A percentile compares a stretch with the other conserved stretches of the same genome.
Conservation (phyloP, 2,329 filamentous ascomycete species). For the Pseudogymnoascus sp. region DNA sequence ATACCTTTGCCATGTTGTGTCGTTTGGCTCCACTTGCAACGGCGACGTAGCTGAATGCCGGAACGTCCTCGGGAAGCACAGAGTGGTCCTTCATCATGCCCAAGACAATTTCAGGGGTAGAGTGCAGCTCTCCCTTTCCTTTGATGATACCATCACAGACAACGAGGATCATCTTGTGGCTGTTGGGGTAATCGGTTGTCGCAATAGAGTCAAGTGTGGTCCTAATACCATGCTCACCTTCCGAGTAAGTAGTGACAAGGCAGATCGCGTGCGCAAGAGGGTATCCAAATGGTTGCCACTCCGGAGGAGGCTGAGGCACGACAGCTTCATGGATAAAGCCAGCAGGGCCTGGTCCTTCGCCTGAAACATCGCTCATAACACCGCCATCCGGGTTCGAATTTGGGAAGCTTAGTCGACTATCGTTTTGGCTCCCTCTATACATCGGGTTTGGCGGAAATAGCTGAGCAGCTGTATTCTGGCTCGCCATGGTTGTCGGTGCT, state of each 20-base stretch:
- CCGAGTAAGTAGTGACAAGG: slow-evolving; percentile 92
- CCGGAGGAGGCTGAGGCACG: slow-evolving; percentile 88
- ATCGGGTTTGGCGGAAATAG: slow-evolving; percentile 63
- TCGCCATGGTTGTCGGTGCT: slow-evolving; percentile 87
- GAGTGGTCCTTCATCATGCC: slow-evolving; percentile 93
- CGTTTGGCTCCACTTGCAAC: slow-evolving; percentile 92
- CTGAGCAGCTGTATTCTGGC: slow-evolving; percentile 64
- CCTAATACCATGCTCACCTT: slow-evolving; percentile 84
- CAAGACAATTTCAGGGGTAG: slow-evolving; percentile 84
- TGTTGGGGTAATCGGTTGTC: slow-evolving; percentile 97
- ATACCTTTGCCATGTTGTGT: slow-evolving; percentile 99
- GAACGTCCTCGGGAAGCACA: slow-evolving; percentile 69
- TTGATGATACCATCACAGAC: slow-evolving; percentile 98
- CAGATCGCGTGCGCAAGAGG: slow-evolving; percentile 91
- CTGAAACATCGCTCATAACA: slow-evolving; percentile 44
- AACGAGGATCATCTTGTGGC: slow-evolving; percentile 92
- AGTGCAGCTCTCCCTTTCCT: slow-evolving; percentile 76
- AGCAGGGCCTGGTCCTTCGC: slow-evolving; percentile 70
- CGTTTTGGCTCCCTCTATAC: slow-evolving; percentile 61
- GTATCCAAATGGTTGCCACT: slow-evolving; percentile 96
- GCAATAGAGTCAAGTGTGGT: slow-evolving; percentile 94
- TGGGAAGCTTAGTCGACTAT: slow-evolving; percentile 58
- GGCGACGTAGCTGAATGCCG: slow-evolving; percentile 90
- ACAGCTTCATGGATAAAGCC: slow-evolving; percentile 97
- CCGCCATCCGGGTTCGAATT: slow-evolving; percentile 46